phyloP scores from a whole-genome alignment of 192 early-diverging fungal genomes.

The Backusella westeae region DNA sequence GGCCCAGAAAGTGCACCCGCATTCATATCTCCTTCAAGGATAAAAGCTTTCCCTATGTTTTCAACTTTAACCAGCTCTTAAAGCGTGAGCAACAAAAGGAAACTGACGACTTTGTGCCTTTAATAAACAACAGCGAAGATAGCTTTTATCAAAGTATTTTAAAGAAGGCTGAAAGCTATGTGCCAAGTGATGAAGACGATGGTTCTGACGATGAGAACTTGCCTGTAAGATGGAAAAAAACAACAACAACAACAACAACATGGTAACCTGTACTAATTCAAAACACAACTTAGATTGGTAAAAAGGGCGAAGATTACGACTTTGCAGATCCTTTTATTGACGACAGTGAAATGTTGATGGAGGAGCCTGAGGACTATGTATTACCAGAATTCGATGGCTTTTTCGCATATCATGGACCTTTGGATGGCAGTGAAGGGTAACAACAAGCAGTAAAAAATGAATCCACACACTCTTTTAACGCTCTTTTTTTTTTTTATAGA shows the following conservation, averaged over 20 bases:
- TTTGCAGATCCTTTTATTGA: conserved; percentile 59
- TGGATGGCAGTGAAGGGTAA: conserved; percentile 33
- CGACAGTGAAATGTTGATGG: conserved; percentile 53
- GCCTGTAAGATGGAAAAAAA: background rate
- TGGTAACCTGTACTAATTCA: background rate
- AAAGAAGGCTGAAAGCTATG: background rate
- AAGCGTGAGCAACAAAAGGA: conserved; percentile 2
- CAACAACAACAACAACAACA: too few relatives aligned
- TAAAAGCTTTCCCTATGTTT: background rate
- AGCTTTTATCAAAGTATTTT: background rate
- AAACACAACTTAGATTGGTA: background rate
- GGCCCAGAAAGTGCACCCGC: background rate
- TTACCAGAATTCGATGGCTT: conserved; percentile 42
- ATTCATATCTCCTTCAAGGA: background rate
- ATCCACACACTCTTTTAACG: background rate
- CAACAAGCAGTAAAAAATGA: background rate
- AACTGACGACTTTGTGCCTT: background rate
- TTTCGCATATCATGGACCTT: conserved; percentile 49
- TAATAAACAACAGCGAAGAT: background rate
- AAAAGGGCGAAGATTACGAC: conserved; percentile 44
- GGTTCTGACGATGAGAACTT: conserved; percentile 13
- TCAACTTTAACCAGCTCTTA: background rate
- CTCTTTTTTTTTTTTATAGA: background rate
- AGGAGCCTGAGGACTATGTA: conserved; percentile 21
- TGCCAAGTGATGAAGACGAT: conserved; percentile 6